Evolutionary conservation across 2,329 filamentous ascomycete species (phyloP).

Genomic region (Graphilbum ipis-grandicollis): DNA sequence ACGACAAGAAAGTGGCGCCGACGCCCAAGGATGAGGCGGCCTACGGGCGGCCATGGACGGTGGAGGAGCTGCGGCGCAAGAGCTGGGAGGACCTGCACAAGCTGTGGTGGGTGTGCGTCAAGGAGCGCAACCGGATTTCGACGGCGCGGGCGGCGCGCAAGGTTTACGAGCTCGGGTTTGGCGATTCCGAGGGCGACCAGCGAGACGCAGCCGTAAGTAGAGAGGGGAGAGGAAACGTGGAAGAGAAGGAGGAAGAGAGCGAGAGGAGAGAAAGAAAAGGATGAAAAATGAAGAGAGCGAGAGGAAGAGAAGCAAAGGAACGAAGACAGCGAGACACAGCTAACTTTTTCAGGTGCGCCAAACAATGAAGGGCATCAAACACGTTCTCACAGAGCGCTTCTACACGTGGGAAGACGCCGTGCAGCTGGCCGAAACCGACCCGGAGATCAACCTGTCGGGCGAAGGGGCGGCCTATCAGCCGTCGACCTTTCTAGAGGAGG

Average conservation of each 20-base stretch:
- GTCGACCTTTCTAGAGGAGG: slow-evolving; percentile 18
- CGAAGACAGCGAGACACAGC: background rate
- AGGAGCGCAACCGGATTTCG: slow-evolving; percentile 77
- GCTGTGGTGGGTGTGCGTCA: slow-evolving; percentile 88
- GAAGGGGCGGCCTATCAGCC: slow-evolving; percentile 33
- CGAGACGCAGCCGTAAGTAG: slow-evolving; percentile 50
- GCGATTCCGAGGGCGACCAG: slow-evolving; percentile 45
- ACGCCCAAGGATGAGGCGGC: slow-evolving; percentile 52
- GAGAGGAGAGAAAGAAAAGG: too few relatives aligned
- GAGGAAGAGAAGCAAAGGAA: background rate
- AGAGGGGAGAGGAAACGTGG: too few relatives aligned
- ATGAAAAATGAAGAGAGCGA: too few relatives aligned
- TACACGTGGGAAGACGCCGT: slow-evolving; percentile 74
- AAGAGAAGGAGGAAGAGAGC: too few relatives aligned
- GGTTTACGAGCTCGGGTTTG: slow-evolving; percentile 54
- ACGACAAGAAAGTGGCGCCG: slow-evolving; percentile 45
- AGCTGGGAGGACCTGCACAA: slow-evolving; percentile 86
- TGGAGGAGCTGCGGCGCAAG: slow-evolving; percentile 72
- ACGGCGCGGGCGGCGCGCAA: slow-evolving; percentile 56
- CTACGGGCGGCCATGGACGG: slow-evolving; percentile 70
- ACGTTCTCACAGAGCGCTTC: slow-evolving; percentile 71
- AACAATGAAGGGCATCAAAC: slow-evolving; percentile 72
- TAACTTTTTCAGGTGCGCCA: slow-evolving; percentile 38
- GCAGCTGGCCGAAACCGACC: slow-evolving; percentile 45
- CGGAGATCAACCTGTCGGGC: slow-evolving; percentile 44